These are phyloP conservation scores for Calcarisporium arbuscula DNA, from an alignment of 2,329 filamentous ascomycete genomes.

Conservation along the genomic window DNA sequence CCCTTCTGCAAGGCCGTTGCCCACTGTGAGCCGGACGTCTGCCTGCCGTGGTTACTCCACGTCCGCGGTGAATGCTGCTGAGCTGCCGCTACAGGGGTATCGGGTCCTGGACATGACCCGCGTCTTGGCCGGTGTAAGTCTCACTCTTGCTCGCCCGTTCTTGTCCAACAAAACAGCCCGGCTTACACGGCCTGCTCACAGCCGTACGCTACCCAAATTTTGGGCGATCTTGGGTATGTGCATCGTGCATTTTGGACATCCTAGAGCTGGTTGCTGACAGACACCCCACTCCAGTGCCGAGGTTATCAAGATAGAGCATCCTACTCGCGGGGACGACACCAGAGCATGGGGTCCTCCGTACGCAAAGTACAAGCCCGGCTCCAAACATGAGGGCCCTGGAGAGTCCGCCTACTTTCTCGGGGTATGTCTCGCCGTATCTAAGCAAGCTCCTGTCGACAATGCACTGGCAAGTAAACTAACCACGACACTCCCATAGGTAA, in stretches of 20 bases:
- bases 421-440: constrained; percentile 52
- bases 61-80: constrained; percentile 16
- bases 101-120: constrained; percentile 94
- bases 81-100: constrained; percentile 71
- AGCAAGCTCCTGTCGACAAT: too few species aligned
- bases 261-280: not conserved
- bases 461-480: not conserved
- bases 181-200: constrained; percentile 28
- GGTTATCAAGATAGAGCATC: constrained; percentile 96
- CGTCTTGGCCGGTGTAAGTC: constrained; percentile 82
- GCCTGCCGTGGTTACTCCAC: constrained; percentile 24
- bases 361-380: constrained; percentile 63
- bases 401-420: constrained; percentile 93
- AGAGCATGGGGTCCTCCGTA: constrained; percentile 95
- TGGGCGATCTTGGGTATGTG: constrained; percentile 84
- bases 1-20: constrained; percentile 4
- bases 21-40: constrained; percentile 1
- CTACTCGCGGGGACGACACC: constrained; percentile 84
- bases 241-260: not conserved
- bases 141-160: not conserved
- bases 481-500: constrained; percentile 53
- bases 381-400: constrained; percentile 61
- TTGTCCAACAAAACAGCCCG: not conserved
- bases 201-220: constrained; percentile 96
- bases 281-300: constrained; percentile 59